These are phyloP conservation scores for Thalassiosira ordinaria DNA, from an alignment of 352 stramenopile species.

Conservation along the genomic window DNA sequence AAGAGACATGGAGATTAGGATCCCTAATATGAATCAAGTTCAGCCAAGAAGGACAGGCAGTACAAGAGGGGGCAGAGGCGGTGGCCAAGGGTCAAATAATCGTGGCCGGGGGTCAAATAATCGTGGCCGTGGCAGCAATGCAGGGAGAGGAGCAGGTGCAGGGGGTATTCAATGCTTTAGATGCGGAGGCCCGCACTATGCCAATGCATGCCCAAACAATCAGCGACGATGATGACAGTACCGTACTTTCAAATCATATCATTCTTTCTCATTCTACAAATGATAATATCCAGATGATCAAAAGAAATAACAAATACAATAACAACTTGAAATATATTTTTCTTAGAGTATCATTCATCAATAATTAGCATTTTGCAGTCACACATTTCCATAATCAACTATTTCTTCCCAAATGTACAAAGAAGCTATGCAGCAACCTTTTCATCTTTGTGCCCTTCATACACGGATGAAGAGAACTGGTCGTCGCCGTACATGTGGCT, in stretches of 20 bases:
- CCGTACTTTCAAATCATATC: not conserved
- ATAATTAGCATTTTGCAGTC: conserved; percentile 8
- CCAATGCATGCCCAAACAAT: conserved; percentile 41
- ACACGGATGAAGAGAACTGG: conserved; percentile 18
- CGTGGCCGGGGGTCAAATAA: not conserved
- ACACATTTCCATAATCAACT: not conserved
- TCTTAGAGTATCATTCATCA: too few species aligned
- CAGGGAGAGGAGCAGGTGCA: conserved; percentile 9
- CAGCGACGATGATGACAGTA: conserved; percentile 5
- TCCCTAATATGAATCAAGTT: conserved; percentile 75
- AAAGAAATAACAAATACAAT: not conserved
- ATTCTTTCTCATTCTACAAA: not conserved
- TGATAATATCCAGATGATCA: not conserved
- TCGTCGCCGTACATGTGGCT: conserved; percentile 85
- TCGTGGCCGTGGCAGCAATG: conserved; percentile 15
- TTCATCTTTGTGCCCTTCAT: conserved; percentile 46
- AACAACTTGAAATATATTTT: too few species aligned
- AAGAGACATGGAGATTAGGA: conserved; percentile 72
- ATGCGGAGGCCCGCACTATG: conserved; percentile 45
- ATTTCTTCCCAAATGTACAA: not conserved
- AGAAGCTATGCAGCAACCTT: conserved; percentile 51
- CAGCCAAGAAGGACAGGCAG: conserved; percentile 32
- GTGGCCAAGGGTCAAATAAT: conserved; percentile 15
- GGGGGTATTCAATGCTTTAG: conserved; percentile 35
- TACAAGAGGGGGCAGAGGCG: conserved; percentile 21